Conservation (phyloP, 306 rosid species). For the Biancaea sappan region DNA sequence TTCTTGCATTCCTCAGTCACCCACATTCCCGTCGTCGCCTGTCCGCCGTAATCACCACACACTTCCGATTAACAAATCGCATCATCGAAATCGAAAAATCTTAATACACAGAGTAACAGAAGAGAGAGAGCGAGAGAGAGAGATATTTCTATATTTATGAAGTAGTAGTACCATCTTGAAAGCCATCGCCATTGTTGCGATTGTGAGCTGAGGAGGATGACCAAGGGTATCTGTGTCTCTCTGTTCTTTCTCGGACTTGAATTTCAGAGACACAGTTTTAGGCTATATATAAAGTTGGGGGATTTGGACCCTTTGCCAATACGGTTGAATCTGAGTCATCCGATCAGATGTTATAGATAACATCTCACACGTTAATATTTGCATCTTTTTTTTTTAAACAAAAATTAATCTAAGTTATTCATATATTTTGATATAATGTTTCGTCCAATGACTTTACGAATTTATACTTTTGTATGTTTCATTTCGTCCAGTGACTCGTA, state of each 20-base stretch:
- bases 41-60: background rate
- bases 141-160: too few relatives aligned
- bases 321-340: too few relatives aligned
- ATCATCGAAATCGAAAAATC: background rate
- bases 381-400: too few relatives aligned
- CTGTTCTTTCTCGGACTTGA: background rate
- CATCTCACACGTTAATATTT: too few relatives aligned
- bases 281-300: background rate
- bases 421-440: too few relatives aligned
- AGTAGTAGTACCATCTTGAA: constrained; percentile 88
- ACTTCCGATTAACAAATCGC: too few relatives aligned
- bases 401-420: too few relatives aligned
- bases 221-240: background rate
- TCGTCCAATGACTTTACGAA: too few relatives aligned
- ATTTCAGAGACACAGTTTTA: background rate
- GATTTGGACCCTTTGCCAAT: too few relatives aligned
- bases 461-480: background rate
- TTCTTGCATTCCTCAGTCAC: constrained; percentile 85
- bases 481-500: background rate
- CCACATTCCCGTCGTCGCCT: constrained; percentile 94
- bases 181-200: constrained; percentile 77
- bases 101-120: background rate
- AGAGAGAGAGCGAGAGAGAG: too few relatives aligned
- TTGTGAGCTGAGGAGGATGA: constrained; percentile 11
- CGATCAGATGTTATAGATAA: too few relatives aligned